These are phyloP conservation scores for Cadophora malorum DNA, from an alignment of 2,329 filamentous ascomycete genomes.

Conservation along the genomic window DNA sequence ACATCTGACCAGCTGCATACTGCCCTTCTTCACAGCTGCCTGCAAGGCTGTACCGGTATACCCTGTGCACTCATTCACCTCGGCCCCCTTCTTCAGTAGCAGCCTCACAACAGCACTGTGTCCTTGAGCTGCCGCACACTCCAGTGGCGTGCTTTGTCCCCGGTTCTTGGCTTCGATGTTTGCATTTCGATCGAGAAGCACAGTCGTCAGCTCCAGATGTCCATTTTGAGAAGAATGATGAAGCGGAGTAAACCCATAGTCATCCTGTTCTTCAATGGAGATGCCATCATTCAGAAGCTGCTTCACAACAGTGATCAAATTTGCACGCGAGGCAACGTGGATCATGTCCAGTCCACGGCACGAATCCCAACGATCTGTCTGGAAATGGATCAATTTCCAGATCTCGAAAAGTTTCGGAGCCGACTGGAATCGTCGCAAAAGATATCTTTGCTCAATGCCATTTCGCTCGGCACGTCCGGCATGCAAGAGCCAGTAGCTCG, in stretches of 20 bases:
- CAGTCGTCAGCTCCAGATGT: conserved; percentile 10
- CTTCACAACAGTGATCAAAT: conserved; percentile 9
- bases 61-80: conserved; percentile 2
- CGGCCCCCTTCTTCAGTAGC: conserved; percentile 26
- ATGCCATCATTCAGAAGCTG: conserved; percentile 12
- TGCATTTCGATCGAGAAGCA: conserved; percentile 25
- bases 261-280: conserved; percentile 18
- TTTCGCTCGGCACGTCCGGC: conserved; percentile 28
- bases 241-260: conserved; percentile 22
- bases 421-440: conserved; percentile 10
- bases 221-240: conserved; percentile 23
- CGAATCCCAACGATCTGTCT: background rate
- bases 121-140: conserved; percentile 27
- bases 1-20: conserved; percentile 1
- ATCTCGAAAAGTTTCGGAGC: background rate
- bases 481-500: conserved; percentile 25
- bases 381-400: conserved; percentile 22
- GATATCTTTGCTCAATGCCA: conserved; percentile 14
- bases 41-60: conserved; percentile 14
- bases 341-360: conserved; percentile 2
- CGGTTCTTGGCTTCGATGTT: conserved; percentile 13
- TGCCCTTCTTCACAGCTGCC: background rate
- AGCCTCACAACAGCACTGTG: conserved; percentile 26
- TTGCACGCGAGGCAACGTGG: conserved; percentile 21
- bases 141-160: background rate